Evolutionary conservation across 129 eudicot genomes (phyloP).

Genomic region (Arctium lappa): DNA sequence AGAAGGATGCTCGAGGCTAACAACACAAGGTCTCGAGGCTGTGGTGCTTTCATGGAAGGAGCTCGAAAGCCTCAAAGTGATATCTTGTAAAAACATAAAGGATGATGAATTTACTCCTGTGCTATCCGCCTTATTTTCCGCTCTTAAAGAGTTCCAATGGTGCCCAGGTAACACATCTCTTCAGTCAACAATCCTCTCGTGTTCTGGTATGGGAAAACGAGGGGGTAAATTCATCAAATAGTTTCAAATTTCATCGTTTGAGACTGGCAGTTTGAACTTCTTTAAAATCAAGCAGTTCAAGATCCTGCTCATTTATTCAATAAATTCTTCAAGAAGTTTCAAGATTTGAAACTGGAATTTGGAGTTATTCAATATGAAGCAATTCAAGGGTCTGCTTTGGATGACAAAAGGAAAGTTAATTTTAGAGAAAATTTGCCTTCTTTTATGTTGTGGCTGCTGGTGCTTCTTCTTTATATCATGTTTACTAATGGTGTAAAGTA

Average conservation of each 20-base stretch:
- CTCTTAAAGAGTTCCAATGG: conserved; percentile 82
- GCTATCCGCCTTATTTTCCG: conserved; percentile 48
- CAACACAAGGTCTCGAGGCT: conserved; percentile 61
- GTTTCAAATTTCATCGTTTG: conserved; percentile 38
- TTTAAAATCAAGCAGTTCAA: background rate
- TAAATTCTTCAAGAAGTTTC: conserved; percentile 13
- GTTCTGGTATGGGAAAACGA: conserved; percentile 70
- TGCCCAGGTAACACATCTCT: conserved; percentile 58
- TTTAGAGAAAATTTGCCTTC: background rate
- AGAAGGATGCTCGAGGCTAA: conserved; percentile 82
- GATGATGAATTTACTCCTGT: conserved; percentile 50
- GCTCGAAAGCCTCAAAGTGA: conserved; percentile 64
- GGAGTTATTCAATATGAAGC: conserved; percentile 8
- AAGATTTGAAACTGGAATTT: conserved; percentile 11
- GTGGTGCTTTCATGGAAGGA: conserved; percentile 58
- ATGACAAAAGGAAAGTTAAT: background rate
- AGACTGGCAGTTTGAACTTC: background rate
- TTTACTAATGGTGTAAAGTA: background rate
- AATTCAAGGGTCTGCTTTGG: conserved; percentile 17
- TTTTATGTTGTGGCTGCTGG: background rate
- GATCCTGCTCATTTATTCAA: background rate
- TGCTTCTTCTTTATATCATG: background rate
- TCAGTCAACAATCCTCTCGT: conserved; percentile 49
- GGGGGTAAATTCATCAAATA: conserved; percentile 69
- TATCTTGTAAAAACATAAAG: conserved; percentile 70